Evolutionary conservation across 1,284 basidiomycete genomes (phyloP).

Genomic region (Gomphus bonarii): DNA sequence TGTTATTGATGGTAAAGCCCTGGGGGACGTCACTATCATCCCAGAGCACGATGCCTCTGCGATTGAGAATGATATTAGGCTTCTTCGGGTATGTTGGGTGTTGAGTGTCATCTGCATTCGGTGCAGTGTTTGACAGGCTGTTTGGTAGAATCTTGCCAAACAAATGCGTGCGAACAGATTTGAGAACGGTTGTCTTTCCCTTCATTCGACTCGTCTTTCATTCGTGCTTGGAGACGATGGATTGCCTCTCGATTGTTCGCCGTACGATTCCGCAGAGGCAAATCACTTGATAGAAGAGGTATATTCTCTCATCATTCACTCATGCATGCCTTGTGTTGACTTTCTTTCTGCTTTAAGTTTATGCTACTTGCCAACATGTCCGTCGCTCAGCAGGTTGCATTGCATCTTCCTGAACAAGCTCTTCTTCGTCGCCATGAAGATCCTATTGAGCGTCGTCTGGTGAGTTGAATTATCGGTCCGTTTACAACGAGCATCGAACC

Average conservation of each 20-base stretch:
- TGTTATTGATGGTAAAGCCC: slow-evolving; percentile 66
- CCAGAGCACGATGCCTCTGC: slow-evolving; percentile 49
- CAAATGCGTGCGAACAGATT: slow-evolving; percentile 69
- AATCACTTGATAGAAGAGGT: slow-evolving; percentile 88
- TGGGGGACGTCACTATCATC: slow-evolving; percentile 42
- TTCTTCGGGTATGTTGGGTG: slow-evolving; percentile 38
- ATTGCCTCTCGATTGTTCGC: slow-evolving; percentile 72
- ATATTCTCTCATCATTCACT: slow-evolving; percentile 14
- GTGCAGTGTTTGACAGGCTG: background rate
- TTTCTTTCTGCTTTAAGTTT: slow-evolving; percentile 43
- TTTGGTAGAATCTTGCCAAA: slow-evolving; percentile 43
- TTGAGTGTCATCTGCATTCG: background rate
- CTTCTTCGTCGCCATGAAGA: slow-evolving; percentile 89
- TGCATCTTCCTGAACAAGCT: slow-evolving; percentile 90
- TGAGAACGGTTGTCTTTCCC: slow-evolving; percentile 72
- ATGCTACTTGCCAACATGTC: slow-evolving; percentile 90
- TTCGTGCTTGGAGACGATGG: slow-evolving; percentile 81
- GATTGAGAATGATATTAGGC: slow-evolving; percentile 70
- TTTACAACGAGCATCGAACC: background rate
- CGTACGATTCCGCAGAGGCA: slow-evolving; percentile 59
- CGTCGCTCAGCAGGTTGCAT: slow-evolving; percentile 88
- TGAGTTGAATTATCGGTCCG: slow-evolving; percentile 25
- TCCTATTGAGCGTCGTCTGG: slow-evolving; percentile 84
- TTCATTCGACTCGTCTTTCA: slow-evolving; percentile 62
- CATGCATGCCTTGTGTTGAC: slow-evolving; percentile 2